Evolutionary conservation across 306 rosid species (phyloP), one percentile per base, ranked within the genome.

Genomic region (Argentina anserina): DNA sequence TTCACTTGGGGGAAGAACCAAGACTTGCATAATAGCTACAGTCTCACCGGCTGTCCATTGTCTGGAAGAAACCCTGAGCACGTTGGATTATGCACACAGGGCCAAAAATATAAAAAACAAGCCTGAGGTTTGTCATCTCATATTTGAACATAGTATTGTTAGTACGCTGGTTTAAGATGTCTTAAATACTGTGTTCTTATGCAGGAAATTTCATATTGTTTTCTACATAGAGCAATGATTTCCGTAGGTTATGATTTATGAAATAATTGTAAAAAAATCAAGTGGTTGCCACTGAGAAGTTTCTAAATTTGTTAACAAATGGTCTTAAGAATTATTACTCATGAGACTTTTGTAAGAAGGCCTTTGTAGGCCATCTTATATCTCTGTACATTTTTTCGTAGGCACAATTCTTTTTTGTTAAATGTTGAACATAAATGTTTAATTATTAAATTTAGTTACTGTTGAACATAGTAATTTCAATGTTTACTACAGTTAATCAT

Each of bases 21-120:
- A 91, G 82, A 95, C 99, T 11, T 95, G 99, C 77, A 95, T 95
- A 81, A 95, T 95, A 72, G 97, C 99, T 3, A 91, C 99, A 23
- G 99, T 95, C 52, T 95, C 99, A 17, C 99, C 99, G 1, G 99
- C 97, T 59, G 99, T 95, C 75, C 99, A 90, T 76, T 95, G 99
- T 83, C 80, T 90, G 25, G 99, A 95, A 76, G 99, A 95, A 81
- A 95, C 99, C 12, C 80, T 91, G 81, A 91, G 99, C 78, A 95
- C 97, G 17, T 72, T 95, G 81, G 99, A 95, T 77, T 95, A 95
- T 76, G 99, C 99, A 31, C 97, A 95, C 74, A 82, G 97, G 75
- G 99, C 99, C 47, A 95, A 95, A 72, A 82, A 95, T 78, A 95
- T 95, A 6, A 88, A 62, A 74, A 95, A 95, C 79, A 95, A 95